Conservation (phyloP, 805 yeast genomes). For the Candida sithepensis region DNA sequence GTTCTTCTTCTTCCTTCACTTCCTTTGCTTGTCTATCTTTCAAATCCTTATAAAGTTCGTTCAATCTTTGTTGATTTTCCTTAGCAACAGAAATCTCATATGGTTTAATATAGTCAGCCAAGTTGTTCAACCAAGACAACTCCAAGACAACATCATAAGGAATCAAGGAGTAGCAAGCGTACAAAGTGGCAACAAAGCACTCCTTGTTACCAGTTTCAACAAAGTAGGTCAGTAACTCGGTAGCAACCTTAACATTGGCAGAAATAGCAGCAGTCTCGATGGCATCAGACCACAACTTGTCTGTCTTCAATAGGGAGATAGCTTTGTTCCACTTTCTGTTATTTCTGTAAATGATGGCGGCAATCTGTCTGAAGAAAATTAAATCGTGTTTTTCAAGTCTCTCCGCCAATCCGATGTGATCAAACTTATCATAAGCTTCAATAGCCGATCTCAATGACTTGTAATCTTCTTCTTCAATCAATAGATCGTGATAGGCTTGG, state of each 20-base stretch:
- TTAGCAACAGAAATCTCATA: constrained; percentile 80
- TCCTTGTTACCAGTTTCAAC: constrained; percentile 97
- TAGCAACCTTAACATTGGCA: constrained; percentile 73
- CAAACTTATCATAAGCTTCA: constrained; percentile 87
- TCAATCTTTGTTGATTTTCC: constrained; percentile 68
- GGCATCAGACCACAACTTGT: constrained; percentile 92
- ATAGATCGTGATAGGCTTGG: constrained; percentile 89
- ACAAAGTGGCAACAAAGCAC: constrained; percentile 86
- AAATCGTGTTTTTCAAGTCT: constrained; percentile 89
- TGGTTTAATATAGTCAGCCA: constrained; percentile 86
- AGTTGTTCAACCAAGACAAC: constrained; percentile 83
- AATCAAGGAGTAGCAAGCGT: constrained; percentile 76
- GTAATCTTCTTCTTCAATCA: constrained; percentile 96
- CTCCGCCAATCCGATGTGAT: constrained; percentile 86
- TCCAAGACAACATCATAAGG: constrained; percentile 83
- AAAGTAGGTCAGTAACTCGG: constrained; percentile 83
- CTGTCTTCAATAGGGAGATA: constrained; percentile 81
- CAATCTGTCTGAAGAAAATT: constrained; percentile 92
- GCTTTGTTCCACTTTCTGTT: constrained; percentile 93
- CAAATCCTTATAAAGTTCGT: constrained; percentile 65
- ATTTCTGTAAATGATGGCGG: constrained; percentile 90
- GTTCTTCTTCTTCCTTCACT: constrained; percentile 42
- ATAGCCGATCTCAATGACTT: constrained; percentile 83
- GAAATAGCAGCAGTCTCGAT: constrained; percentile 89
- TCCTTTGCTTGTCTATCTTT: constrained; percentile 65